These are phyloP conservation scores for Xylariaceae sp. DNA, from an alignment of 2,329 filamentous ascomycete genomes.

Conservation along the genomic window DNA sequence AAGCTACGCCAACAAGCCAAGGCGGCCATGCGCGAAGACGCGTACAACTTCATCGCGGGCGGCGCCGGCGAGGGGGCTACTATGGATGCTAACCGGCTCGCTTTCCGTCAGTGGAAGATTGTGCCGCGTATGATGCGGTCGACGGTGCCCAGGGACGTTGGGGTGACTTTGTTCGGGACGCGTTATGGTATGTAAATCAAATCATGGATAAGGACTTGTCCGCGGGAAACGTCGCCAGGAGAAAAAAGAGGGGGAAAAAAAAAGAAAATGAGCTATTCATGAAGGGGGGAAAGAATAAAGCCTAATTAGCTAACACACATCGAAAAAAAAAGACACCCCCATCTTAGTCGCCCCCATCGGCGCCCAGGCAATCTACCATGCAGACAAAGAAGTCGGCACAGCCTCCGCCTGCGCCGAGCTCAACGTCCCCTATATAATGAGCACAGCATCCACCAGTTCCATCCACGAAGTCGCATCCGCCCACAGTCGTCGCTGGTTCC, in stretches of 20 bases:
- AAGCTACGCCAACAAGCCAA: slow-evolving; percentile 51
- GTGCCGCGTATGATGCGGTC: slow-evolving; percentile 47
- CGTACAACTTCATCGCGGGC: slow-evolving; percentile 57
- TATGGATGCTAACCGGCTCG: slow-evolving; percentile 53
- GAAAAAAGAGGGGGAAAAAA: neutral
- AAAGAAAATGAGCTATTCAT: too few species aligned
- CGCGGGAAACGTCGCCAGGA: too few species aligned
- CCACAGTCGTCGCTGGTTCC: slow-evolving; percentile 60
- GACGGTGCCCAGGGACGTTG: slow-evolving; percentile 38
- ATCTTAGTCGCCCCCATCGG: slow-evolving; percentile 63
- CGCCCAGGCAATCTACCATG: slow-evolving; percentile 62
- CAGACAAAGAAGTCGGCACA: slow-evolving; percentile 57
- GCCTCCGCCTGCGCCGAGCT: slow-evolving; percentile 56
- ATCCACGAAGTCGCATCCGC: slow-evolving; percentile 62
- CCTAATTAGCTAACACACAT: slow-evolving; percentile 1
- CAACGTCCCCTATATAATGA: slow-evolving; percentile 60
- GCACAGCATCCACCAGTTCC: slow-evolving; percentile 55
- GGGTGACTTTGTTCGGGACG: slow-evolving; percentile 42
- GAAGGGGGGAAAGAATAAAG: too few species aligned
- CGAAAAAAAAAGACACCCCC: slow-evolving; percentile 36
- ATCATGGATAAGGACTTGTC: neutral
- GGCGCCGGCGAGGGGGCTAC: slow-evolving; percentile 57
- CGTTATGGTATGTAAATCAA: slow-evolving; percentile 34
- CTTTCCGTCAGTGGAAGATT: slow-evolving; percentile 45
- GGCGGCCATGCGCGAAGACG: slow-evolving; percentile 40